Evolutionary conservation across 768 basidiomycete species (phyloP).

Genomic region (Clitopilus hobsonii): DNA sequence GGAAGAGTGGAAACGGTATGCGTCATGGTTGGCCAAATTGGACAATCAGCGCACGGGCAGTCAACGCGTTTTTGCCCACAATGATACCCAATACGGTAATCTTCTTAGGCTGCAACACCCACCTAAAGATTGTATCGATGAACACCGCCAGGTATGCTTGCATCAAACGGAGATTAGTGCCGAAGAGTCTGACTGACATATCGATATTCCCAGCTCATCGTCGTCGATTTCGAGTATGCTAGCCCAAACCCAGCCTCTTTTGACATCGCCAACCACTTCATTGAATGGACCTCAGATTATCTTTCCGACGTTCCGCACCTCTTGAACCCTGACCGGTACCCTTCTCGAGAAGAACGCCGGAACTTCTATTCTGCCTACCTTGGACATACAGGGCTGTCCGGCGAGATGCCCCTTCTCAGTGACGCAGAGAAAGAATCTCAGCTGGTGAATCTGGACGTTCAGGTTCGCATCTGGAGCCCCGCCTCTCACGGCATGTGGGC

Average conservation of each 20-base stretch:
- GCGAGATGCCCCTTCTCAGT: slow-evolving; percentile 24
- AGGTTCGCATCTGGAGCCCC: slow-evolving; percentile 86
- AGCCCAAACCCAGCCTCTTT: slow-evolving; percentile 88
- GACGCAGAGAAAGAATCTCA: slow-evolving; percentile 35
- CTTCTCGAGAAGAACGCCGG: slow-evolving; percentile 62
- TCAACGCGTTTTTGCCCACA: slow-evolving; percentile 79
- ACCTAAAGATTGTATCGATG: slow-evolving; percentile 46
- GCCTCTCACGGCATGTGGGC: slow-evolving; percentile 92
- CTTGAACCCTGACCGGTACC: slow-evolving; percentile 63
- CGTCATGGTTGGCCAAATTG: slow-evolving; percentile 59
- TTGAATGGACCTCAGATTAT: slow-evolving; percentile 96
- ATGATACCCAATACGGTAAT: slow-evolving; percentile 96
- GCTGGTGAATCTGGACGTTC: slow-evolving; percentile 61
- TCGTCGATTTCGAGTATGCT: slow-evolving; percentile 98
- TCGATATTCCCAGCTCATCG: slow-evolving; percentile 91
- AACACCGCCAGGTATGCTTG: slow-evolving; percentile 68
- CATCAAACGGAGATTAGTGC: too few species aligned
- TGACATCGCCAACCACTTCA: slow-evolving; percentile 96
- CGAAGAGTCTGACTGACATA: too few species aligned
- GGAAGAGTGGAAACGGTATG: slow-evolving; percentile 62
- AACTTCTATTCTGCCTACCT: slow-evolving; percentile 90
- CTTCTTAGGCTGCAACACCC: slow-evolving; percentile 64
- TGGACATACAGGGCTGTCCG: slow-evolving; percentile 35
- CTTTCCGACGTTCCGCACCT: slow-evolving; percentile 65
- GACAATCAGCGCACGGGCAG: slow-evolving; percentile 59